These are phyloP conservation scores for Gloeopeniophorella convolvens DNA, from an alignment of 768 basidiomycete genomes.

Conservation along the genomic window DNA sequence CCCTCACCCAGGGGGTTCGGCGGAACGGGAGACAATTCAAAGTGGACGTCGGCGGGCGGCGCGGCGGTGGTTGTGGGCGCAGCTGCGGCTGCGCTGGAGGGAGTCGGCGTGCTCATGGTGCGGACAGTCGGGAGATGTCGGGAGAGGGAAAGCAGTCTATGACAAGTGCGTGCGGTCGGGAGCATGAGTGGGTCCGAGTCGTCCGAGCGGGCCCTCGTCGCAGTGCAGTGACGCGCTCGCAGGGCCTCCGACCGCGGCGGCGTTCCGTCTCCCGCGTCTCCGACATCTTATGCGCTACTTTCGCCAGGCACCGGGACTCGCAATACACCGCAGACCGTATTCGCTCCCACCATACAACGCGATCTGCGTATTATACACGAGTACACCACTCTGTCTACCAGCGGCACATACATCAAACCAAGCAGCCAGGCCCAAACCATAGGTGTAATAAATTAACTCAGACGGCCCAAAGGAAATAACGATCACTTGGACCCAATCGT, in stretches of 20 bases:
- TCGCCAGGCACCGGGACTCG: too few relatives aligned
- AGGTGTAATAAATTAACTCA: constrained; percentile 9
- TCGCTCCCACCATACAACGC: too few relatives aligned
- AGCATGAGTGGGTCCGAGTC: constrained; percentile 4
- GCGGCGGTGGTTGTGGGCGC: not conserved
- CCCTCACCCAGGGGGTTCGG: constrained; percentile 65
- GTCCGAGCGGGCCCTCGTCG: not conserved
- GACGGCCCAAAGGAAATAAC: not conserved
- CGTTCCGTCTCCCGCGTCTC: too few relatives aligned
- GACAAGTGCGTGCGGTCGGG: not conserved
- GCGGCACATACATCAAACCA: constrained; percentile 5
- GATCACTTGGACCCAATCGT: constrained; percentile 8
- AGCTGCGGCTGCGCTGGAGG: not conserved
- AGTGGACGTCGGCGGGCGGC: constrained; percentile 23
- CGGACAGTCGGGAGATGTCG: not conserved
- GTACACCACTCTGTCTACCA: not conserved
- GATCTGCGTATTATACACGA: constrained; percentile 1
- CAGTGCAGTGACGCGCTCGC: too few relatives aligned
- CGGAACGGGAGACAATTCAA: constrained; percentile 52
- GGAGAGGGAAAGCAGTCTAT: constrained; percentile 4
- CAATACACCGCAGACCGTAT: too few relatives aligned
- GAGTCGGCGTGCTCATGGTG: not conserved
- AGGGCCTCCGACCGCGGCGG: too few relatives aligned
- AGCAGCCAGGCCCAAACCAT: not conserved
- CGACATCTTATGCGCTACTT: too few relatives aligned